Percentiles rank a stretch among this genome's conserved stretches.
These are phyloP conservation scores for Acanthochlamys bracteata DNA, from an alignment of 106 monocot species.

Conservation along the genomic window DNA sequence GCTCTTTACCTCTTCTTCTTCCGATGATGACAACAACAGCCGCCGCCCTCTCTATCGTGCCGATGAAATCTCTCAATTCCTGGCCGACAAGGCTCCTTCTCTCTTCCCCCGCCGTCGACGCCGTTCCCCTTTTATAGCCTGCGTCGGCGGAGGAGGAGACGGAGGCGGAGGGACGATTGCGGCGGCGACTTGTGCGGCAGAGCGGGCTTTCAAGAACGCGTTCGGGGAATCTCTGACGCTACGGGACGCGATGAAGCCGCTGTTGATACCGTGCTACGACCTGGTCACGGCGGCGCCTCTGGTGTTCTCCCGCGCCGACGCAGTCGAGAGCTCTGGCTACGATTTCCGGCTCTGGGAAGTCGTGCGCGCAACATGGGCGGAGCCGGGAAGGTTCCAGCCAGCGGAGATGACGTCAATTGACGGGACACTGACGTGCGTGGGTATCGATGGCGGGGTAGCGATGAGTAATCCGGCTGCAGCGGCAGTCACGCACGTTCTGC, in stretches of 20 bases:
- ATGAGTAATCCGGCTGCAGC: slow-evolving; percentile 73
- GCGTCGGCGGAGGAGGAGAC: slow-evolving; percentile 23
- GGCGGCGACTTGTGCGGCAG: slow-evolving; percentile 15
- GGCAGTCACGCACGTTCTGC: slow-evolving; percentile 78
- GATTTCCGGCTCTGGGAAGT: slow-evolving; percentile 60
- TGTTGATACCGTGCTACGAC: slow-evolving; percentile 66
- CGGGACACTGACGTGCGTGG: slow-evolving; percentile 33
- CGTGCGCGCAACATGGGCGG: slow-evolving; percentile 43
- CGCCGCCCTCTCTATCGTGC: slow-evolving; percentile 27
- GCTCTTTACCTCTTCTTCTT: slow-evolving; percentile 32
- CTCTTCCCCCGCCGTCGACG: slow-evolving; percentile 3
- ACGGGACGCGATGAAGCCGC: slow-evolving; percentile 38
- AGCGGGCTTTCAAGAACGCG: slow-evolving; percentile 1
- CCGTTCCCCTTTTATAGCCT: slow-evolving; percentile 5
- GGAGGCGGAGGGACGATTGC: slow-evolving; percentile 18
- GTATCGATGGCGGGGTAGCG: slow-evolving; percentile 48
- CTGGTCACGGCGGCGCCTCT: slow-evolving; percentile 42
- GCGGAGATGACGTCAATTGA: slow-evolving; percentile 41
- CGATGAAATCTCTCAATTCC: slow-evolving; percentile 51
- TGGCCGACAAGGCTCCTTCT: slow-evolving; percentile 27
- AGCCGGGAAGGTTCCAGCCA: slow-evolving; percentile 37
- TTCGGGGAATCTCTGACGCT: slow-evolving; percentile 35
- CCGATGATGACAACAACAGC: background rate
- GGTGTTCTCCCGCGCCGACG: slow-evolving; percentile 59
- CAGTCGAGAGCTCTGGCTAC: slow-evolving; percentile 21